phyloP scores from a whole-genome alignment of 75 land plant species.

The Pseudotsuga menziesii region DNA sequence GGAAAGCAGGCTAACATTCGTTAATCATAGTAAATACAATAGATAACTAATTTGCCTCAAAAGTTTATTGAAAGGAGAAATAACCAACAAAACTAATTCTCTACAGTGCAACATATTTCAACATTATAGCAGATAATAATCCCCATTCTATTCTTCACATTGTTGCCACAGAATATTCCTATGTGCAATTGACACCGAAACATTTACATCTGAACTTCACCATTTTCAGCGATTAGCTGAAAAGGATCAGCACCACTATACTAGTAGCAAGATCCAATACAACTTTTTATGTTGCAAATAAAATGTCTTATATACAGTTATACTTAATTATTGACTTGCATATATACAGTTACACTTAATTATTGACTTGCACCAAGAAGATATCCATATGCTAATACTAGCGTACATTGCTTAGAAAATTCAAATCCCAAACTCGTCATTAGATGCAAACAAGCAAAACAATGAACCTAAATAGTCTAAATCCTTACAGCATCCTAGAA shows the following conservation, averaged over 20 bases:
- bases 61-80: not conserved
- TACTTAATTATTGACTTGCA: no score
- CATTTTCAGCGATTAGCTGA: not conserved
- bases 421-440: not conserved
- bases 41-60: not conserved
- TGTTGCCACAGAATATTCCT: not conserved
- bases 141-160: not conserved
- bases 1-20: not conserved
- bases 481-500: not conserved
- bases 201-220: not conserved
- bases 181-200: not conserved
- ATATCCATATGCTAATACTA: not conserved
- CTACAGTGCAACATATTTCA: not conserved
- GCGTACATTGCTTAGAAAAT: not conserved
- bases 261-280: not conserved
- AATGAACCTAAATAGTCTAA: no score
- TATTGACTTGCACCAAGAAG: not conserved
- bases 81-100: not conserved
- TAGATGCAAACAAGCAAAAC: no score
- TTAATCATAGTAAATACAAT: not conserved
- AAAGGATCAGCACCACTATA: no score
- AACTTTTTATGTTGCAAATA: not conserved
- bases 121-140: not conserved
- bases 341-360: no score
- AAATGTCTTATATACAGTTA: not conserved